A percentile compares a stretch with the other conserved stretches of the same genome.
Conservation (phyloP, 768 basidiomycete species). For the Dentipellis sp. region DNA sequence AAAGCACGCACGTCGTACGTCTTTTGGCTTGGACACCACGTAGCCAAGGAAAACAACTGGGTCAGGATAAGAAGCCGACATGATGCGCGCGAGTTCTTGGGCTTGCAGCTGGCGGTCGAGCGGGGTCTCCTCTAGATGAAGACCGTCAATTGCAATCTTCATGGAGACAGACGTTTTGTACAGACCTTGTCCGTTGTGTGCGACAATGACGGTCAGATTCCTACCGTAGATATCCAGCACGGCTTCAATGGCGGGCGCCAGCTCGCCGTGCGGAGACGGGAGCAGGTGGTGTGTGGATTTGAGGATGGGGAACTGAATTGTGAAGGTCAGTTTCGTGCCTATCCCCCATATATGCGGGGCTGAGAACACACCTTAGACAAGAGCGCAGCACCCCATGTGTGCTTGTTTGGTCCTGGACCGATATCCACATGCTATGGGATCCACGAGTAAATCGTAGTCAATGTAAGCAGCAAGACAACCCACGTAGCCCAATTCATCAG, state of each 20-base stretch:
- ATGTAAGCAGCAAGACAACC: slow-evolving; percentile 17
- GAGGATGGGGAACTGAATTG: slow-evolving; percentile 72
- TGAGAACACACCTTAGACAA: slow-evolving; percentile 54
- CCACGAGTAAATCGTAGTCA: not conserved
- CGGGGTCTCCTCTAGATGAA: slow-evolving; percentile 66
- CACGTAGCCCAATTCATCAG: slow-evolving; percentile 77
- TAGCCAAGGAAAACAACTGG: slow-evolving; percentile 80
- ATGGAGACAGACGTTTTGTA: not conserved
- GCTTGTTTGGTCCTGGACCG: slow-evolving; percentile 80
- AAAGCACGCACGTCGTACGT: slow-evolving; percentile 41
- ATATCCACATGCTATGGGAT: slow-evolving; percentile 67
- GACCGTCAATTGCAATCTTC: not conserved
- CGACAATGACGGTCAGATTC: slow-evolving; percentile 72
- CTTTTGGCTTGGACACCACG: slow-evolving; percentile 64
- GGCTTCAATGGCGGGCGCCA: slow-evolving; percentile 86
- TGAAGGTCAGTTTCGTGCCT: not conserved
- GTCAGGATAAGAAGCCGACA: slow-evolving; percentile 55
- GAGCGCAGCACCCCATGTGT: slow-evolving; percentile 84
- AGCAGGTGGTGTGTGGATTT: slow-evolving; percentile 79
- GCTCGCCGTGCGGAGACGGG: slow-evolving; percentile 78
- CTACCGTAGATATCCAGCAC: slow-evolving; percentile 73
- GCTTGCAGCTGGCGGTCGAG: slow-evolving; percentile 86
- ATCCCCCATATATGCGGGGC: not conserved
- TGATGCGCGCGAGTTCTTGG: slow-evolving; percentile 69
- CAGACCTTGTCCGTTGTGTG: slow-evolving; percentile 86